Conservation (phyloP, 306 rosid genomes). For the Dryas drummondii region DNA sequence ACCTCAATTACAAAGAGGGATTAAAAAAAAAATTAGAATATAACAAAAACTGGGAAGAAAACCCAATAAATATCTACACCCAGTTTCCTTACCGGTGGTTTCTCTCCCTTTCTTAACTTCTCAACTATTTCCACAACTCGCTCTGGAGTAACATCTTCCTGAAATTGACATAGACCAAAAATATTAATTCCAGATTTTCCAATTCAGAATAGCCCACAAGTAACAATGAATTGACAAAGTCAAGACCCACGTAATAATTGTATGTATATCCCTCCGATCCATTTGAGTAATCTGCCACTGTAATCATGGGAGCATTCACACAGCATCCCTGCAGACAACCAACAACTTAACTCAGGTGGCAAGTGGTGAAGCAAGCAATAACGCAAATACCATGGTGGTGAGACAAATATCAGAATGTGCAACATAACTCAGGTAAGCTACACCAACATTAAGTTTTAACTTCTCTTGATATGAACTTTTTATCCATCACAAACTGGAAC, state of each 20-base stretch:
- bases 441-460: too few species aligned
- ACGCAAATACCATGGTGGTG: not conserved
- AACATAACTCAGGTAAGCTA: not conserved
- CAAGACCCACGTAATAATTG: conserved; percentile 71
- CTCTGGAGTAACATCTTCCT: conserved; percentile 96
- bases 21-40: not conserved
- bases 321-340: conserved; percentile 78
- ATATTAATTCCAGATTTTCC: conserved; percentile 6
- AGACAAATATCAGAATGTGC: not conserved
- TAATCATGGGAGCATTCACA: conserved; percentile 98
- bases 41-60: not conserved
- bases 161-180: conserved; percentile 31
- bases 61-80: not conserved
- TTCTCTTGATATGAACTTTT: not conserved
- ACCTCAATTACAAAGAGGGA: not conserved
- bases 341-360: conserved; percentile 19
- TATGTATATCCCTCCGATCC: conserved; percentile 93
- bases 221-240: not conserved
- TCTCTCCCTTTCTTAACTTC: conserved; percentile 76
- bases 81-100: conserved; percentile 70
- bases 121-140: conserved; percentile 83
- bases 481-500: not conserved
- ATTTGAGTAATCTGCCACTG: conserved; percentile 95
- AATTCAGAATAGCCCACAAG: not conserved
- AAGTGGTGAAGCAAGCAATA: not conserved